Evolutionary conservation across 371 early-diverging fungal genomes (phyloP).

Genomic region (Zopfochytrium polystomum): DNA sequence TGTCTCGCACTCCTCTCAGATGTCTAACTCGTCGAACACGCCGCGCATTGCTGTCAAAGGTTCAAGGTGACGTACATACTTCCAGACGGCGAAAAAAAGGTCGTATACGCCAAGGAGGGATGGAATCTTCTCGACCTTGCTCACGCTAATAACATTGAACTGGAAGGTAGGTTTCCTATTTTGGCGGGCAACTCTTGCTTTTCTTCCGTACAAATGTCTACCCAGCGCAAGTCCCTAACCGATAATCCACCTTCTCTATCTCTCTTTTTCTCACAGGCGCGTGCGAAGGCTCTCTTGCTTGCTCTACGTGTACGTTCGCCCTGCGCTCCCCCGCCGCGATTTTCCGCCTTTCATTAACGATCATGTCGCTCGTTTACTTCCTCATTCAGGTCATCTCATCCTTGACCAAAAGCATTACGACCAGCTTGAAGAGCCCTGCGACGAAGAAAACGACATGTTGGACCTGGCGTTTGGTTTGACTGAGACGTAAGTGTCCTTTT

Average conservation of each 20-base stretch:
- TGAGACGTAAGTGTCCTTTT: constrained; percentile 68
- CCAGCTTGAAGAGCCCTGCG: constrained; percentile 87
- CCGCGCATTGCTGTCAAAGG: no score
- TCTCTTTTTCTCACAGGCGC: constrained; percentile 62
- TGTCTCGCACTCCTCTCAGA: no score
- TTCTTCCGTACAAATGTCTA: background rate
- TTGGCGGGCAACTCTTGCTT: background rate
- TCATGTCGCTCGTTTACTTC: no score
- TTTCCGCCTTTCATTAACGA: constrained; percentile 5
- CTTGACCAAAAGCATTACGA: constrained; percentile 83
- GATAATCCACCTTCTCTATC: background rate
- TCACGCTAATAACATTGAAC: constrained; percentile 91
- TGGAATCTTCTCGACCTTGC: constrained; percentile 93
- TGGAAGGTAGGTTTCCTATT: constrained; percentile 72
- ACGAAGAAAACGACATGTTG: constrained; percentile 99
- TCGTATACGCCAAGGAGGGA: constrained; percentile 76
- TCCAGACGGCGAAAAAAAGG: constrained; percentile 72
- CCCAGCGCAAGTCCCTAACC: background rate
- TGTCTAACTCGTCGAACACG: no score
- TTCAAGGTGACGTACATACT: constrained; percentile 43
- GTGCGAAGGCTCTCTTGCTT: constrained; percentile 96
- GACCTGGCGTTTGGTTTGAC: constrained; percentile 97
- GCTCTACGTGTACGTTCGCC: constrained; percentile 74
- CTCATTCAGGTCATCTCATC: constrained; percentile 86
- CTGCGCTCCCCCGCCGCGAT: background rate